Conservation (phyloP, 352 stramenopile genomes). For the Phytopythium helicoides region DNA sequence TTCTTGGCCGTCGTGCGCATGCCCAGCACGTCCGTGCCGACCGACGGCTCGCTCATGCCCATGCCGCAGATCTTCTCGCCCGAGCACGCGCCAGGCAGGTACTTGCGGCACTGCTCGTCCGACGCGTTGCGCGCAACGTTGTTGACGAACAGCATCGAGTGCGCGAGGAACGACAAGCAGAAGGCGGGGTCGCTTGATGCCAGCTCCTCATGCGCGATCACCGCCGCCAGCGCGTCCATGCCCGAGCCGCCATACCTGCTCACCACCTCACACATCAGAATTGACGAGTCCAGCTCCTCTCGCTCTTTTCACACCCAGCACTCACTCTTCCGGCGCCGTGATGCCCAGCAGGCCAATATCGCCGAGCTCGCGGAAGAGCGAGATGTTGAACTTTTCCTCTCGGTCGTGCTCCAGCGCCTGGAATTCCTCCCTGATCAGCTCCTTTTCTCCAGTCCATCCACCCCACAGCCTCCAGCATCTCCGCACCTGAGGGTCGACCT, state of each 20-base stretch:
- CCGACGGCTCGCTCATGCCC: conserved; percentile 98
- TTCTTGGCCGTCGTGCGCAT: conserved; percentile 95
- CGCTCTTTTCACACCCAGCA: background rate
- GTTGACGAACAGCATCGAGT: conserved; percentile 95
- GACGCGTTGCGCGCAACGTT: conserved; percentile 91
- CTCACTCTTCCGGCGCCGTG: conserved; percentile 93
- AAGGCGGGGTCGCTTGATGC: conserved; percentile 97
- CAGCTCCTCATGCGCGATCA: conserved; percentile 95
- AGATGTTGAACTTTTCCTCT: conserved; percentile 97
- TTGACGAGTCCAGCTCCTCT: background rate
- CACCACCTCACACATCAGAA: background rate
- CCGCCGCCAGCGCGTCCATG: conserved; percentile 94
- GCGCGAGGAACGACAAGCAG: conserved; percentile 96
- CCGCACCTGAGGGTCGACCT: conserved; percentile 95
- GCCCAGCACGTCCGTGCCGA: conserved; percentile 93
- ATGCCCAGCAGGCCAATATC: conserved; percentile 96
- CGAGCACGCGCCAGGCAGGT: conserved; percentile 90
- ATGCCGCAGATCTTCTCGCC: conserved; percentile 97
- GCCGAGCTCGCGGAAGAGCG: conserved; percentile 94
- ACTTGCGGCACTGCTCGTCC: conserved; percentile 84
- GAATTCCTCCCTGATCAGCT: background rate
- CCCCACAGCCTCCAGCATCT: background rate
- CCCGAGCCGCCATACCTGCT: conserved; percentile 92
- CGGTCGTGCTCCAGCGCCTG: conserved; percentile 93
- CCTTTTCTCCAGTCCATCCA: conserved; percentile 3